A percentile compares a stretch with the other conserved stretches of the same genome.
phyloP scores from a whole-genome alignment of 1,284 basidiomycete species.

The Trametes versicolor region DNA sequence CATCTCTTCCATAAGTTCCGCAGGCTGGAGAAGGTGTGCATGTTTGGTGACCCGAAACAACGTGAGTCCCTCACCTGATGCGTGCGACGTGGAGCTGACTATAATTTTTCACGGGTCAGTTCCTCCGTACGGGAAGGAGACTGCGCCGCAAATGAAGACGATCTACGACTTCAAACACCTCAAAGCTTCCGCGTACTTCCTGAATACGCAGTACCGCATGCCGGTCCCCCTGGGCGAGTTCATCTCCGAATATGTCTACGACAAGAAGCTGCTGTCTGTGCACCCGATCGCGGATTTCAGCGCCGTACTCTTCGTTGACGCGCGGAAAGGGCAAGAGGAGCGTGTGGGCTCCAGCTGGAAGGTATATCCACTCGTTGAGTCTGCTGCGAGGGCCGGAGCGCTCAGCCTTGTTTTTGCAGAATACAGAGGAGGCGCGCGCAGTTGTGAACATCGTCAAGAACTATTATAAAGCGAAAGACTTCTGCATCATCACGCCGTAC shows the following conservation, averaged over 20 bases:
- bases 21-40: slow-evolving; percentile 47
- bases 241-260: slow-evolving; percentile 56
- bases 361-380: slow-evolving; percentile 42
- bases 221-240: slow-evolving; percentile 58
- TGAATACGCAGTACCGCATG: slow-evolving; percentile 62
- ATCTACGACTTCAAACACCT: slow-evolving; percentile 59
- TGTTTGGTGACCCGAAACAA: slow-evolving; percentile 60
- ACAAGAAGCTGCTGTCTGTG: slow-evolving; percentile 46
- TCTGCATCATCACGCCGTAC: slow-evolving; percentile 76
- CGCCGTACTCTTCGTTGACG: slow-evolving; percentile 52
- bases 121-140: slow-evolving; percentile 57
- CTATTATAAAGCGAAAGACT: slow-evolving; percentile 47
- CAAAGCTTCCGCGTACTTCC: slow-evolving; percentile 45
- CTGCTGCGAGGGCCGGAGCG: background rate
- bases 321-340: slow-evolving; percentile 49
- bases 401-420: slow-evolving; percentile 44
- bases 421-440: slow-evolving; percentile 50
- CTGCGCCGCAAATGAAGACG: slow-evolving; percentile 48
- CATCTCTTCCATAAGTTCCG: slow-evolving; percentile 50
- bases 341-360: slow-evolving; percentile 52
- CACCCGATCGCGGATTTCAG: slow-evolving; percentile 42
- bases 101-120: slow-evolving; percentile 43
- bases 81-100: too few species aligned
- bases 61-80: slow-evolving; percentile 40
- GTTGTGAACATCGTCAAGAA: slow-evolving; percentile 50